These are phyloP conservation scores for Fagus sylvatica DNA, from an alignment of 306 rosid species.

Conservation along the genomic window DNA sequence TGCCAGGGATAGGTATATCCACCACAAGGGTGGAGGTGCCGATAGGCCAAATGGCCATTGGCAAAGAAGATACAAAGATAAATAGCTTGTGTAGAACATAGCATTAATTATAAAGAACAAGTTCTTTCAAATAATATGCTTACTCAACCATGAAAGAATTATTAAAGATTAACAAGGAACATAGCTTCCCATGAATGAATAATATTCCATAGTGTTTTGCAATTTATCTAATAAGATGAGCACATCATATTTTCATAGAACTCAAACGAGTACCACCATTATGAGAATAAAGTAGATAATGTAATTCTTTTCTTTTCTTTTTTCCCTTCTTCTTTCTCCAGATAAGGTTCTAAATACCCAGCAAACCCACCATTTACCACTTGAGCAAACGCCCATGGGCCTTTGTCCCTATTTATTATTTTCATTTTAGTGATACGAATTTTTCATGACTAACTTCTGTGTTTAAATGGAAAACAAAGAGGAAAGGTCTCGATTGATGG, in stretches of 20 bases:
- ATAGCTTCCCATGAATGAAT: neutral
- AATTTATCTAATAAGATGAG: neutral
- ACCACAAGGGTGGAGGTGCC: too few relatives aligned
- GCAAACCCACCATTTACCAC: neutral
- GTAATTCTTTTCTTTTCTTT: neutral
- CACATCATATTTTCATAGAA: neutral
- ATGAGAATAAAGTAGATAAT: neutral
- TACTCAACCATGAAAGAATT: neutral
- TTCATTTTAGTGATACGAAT: neutral
- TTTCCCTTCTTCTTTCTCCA: neutral
- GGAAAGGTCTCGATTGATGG: neutral
- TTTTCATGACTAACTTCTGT: neutral
- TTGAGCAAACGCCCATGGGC: neutral
- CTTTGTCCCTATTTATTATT: neutral
- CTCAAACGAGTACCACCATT: neutral
- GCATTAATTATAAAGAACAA: neutral
- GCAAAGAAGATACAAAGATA: neutral
- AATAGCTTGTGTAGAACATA: neutral
- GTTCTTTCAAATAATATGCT: neutral
- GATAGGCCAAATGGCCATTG: too few relatives aligned
- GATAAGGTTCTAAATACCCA: neutral
- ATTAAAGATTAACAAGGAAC: neutral
- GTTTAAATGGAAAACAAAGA: neutral
- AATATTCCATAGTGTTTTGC: neutral
- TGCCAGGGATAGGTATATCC: too few relatives aligned